Percentiles rank a stretch among this genome's conserved stretches.
These are phyloP conservation scores for Hymenoscyphus salicellus DNA, from an alignment of 2,329 filamentous ascomycete species.

Conservation along the genomic window DNA sequence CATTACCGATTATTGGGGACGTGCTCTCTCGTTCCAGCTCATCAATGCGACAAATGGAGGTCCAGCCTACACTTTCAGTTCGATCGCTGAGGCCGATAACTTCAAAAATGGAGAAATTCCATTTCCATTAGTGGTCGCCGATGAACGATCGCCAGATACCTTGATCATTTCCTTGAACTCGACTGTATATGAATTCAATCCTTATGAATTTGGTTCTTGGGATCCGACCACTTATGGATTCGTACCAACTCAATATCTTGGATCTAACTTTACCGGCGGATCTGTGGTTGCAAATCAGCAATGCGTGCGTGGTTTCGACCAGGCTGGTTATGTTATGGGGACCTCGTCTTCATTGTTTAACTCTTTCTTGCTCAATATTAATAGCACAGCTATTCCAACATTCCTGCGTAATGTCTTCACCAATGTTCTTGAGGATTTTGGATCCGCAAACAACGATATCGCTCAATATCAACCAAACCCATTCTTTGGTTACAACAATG, in stretches of 20 bases:
- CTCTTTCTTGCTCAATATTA: conserved; percentile 64
- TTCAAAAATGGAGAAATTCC: conserved; percentile 64
- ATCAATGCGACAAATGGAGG: conserved; percentile 74
- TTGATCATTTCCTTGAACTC: conserved; percentile 64
- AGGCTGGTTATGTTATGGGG: conserved; percentile 78
- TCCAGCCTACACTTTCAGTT: conserved; percentile 76
- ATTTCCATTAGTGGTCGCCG: conserved; percentile 70
- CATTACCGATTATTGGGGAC: conserved; percentile 86
- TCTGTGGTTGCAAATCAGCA: conserved; percentile 50
- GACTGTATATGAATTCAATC: conserved; percentile 75
- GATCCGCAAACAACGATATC: conserved; percentile 64
- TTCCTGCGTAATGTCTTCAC: conserved; percentile 50
- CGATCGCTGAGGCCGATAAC: conserved; percentile 61
- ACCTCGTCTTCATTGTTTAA: conserved; percentile 87
- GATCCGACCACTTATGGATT: conserved; percentile 72
- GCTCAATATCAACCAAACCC: conserved; percentile 74
- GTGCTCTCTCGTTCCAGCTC: conserved; percentile 81
- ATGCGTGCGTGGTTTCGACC: conserved; percentile 80
- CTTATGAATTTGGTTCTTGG: conserved; percentile 74
- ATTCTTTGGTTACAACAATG: conserved; percentile 63
- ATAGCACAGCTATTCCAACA: conserved; percentile 51
- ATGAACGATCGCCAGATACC: conserved; percentile 63
- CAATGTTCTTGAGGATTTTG: conserved; percentile 54
- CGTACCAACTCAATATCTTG: conserved; percentile 66
- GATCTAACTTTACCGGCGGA: conserved; percentile 68